Evolutionary conservation across 2,329 filamentous ascomycete genomes (phyloP), one percentile per base, ranked within the genome.

Genomic region (Drechslerella dactyloides): DNA sequence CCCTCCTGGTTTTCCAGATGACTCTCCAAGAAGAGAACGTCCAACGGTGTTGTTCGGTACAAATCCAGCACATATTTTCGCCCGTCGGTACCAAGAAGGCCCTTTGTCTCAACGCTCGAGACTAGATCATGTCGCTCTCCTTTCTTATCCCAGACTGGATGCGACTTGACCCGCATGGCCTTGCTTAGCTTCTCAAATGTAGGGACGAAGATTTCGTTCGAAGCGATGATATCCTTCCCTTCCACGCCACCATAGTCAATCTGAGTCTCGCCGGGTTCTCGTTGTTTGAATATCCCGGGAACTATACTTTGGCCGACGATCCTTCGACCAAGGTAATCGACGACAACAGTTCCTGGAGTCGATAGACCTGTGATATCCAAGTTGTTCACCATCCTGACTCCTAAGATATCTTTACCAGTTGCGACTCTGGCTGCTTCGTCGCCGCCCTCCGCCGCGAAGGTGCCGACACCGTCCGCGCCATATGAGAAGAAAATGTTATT

Each of bases 401-500:
- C 94, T 74, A 91, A 86, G 52, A 97, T 93, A 78, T 99, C 94
- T 82, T 99, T 99, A 74, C 93, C 93, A 3, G 96, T 96, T 24
- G 96, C 94, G 65, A 97, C 91, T 69, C 93, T 87, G 13, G 94
- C 94, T 75, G 94, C 94, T 81, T 99, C 94, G 75, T 99, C 93
- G 19, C 94, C 94, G 75, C 94, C 94, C 81, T 99, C 94, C 1
- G 90, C 93, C 10, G 92, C 93, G 80, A 99, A 99, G 15, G 94
- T 99, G 48, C 94, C 93, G 51, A 97, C 94, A 58, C 94, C 96
- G 79, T 99, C 94, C 50, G 94, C 93, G 74, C 94, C 94, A 76
- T 97, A 97, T 0, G 94, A 97, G 83, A 96, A 99, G 83, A 99
- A 99, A 75, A 99, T 92, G 81, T 99, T 99, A 84, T 97, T 97